phyloP scores from a whole-genome alignment of 805 yeast species.

The Myxozyma geophila region DNA sequence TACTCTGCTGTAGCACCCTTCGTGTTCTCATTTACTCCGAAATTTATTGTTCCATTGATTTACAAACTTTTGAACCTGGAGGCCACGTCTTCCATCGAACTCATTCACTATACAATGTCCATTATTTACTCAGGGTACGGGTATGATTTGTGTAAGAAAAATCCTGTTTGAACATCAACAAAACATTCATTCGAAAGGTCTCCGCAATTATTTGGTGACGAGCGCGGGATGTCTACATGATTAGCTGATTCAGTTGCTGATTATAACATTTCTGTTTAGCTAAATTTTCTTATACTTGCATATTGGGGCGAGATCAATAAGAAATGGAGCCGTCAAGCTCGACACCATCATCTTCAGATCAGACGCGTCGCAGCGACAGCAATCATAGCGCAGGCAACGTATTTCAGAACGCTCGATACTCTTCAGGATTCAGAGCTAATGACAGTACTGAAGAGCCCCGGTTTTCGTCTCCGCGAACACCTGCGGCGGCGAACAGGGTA shows the following conservation, averaged over 20 bases:
- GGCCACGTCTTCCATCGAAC: not conserved
- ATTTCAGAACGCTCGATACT: slow-evolving; percentile 9
- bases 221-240: no score
- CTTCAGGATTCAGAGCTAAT: not conserved
- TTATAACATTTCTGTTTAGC: not conserved
- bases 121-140: not conserved
- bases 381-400: slow-evolving; percentile 4
- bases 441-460: not conserved
- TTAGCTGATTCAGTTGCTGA: no score
- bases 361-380: slow-evolving; percentile 12
- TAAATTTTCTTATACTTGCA: not conserved
- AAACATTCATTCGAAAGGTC: not conserved
- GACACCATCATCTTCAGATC: slow-evolving; percentile 9
- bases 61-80: not conserved
- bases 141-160: not conserved
- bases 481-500: not conserved
- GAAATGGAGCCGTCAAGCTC: slow-evolving; percentile 10
- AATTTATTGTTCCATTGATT: not conserved
- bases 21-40: not conserved
- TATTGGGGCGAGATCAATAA: not conserved
- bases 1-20: not conserved
- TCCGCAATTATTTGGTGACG: no score
- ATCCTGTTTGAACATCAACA: not conserved
- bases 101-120: not conserved
- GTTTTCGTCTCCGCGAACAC: not conserved